Evolutionary conservation across 345 rosid species (phyloP).

Genomic region (Alliaria petiolata): DNA sequence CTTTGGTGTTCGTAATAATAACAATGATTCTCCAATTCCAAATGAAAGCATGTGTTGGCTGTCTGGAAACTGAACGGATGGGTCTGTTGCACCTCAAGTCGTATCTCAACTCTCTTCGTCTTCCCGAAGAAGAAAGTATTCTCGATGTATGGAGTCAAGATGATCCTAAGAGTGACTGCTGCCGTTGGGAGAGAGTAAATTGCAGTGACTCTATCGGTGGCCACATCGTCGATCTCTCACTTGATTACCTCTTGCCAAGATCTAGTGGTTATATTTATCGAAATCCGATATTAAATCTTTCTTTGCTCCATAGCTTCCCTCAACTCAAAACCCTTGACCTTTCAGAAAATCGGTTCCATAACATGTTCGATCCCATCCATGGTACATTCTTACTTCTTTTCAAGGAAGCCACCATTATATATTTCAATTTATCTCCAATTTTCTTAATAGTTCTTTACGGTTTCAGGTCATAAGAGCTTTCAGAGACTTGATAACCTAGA

Average conservation of each 20-base stretch:
- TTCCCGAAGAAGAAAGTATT: too few species aligned
- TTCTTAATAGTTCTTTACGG: too few species aligned
- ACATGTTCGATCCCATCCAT: conserved; percentile 4
- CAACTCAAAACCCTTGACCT: conserved; percentile 15
- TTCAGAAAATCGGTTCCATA: conserved; percentile 14
- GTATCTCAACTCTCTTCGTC: too few species aligned
- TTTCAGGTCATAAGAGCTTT: too few species aligned
- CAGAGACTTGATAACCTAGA: too few species aligned
- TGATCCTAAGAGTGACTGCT: conserved; percentile 22
- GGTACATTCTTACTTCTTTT: too few species aligned
- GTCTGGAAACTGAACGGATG: conserved; percentile 10
- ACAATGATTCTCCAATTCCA: conserved; percentile 9
- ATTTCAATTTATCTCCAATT: too few species aligned
- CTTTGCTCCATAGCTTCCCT: conserved; percentile 17
- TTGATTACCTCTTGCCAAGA: too few species aligned
- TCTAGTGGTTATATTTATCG: too few species aligned
- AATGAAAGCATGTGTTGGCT: not conserved
- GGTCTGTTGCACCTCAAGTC: conserved; percentile 13
- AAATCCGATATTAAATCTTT: too few species aligned
- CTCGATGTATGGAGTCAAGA: too few species aligned
- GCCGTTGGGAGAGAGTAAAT: conserved; percentile 26
- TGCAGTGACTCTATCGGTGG: not conserved
- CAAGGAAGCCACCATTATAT: too few species aligned
- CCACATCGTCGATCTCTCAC: conserved; percentile 9
- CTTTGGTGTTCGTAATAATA: not conserved